Base-by-base conservation (phyloP, 2,329 filamentous ascomycete species). In the Dichotomopilus funicola region DNA sequence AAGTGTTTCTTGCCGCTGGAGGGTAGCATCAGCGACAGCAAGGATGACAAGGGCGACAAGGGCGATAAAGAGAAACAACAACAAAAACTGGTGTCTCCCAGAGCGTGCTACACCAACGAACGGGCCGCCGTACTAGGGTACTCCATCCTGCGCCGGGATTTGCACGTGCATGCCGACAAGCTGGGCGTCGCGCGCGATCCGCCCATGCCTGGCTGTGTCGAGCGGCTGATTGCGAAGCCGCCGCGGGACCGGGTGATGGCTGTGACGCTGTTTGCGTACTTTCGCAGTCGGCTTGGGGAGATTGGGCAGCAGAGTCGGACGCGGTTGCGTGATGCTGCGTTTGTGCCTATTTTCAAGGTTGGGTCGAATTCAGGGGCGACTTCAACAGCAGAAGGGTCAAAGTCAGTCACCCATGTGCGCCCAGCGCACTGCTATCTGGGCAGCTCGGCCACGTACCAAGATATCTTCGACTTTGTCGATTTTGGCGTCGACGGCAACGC, bases 381-480 rank as follows among this genome's bases (percentile, higher is more conserved):
- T 27, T 27, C 19, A 27, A 3, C 19, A 27, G 19, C 19, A 27
- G 19, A 27, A 27, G 50, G 67, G 53, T 66, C 64, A 44, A 65
- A 66, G 47, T 63, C 81, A 46, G 73, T 77, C 62, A 27, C 19
- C 19, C 78, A 83, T 62, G 77, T 91, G 45, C 78, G 81, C 12
- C 92, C 94, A 5, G 80, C 79, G 46, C 78, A 84, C 42, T 91
- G 87, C 60, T 99, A 96, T 68, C 77, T 99, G 2, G 94, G 94
- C 7, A 85, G 62, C 34, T 83, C 79, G 5, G 69, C 73, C 2
- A 78, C 77, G 6, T 99, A 95, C 65, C 87, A 83, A 9, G 88
- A 95, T 36, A 95, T 99, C 36, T 96, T 99, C 62, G 91, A 97
- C 67, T 99, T 96, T 70, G 91, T 97, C 11, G 89, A 97, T 68